Conservation (phyloP, 164 flowering plant species). For the Chimonanthus praecox region DNA sequence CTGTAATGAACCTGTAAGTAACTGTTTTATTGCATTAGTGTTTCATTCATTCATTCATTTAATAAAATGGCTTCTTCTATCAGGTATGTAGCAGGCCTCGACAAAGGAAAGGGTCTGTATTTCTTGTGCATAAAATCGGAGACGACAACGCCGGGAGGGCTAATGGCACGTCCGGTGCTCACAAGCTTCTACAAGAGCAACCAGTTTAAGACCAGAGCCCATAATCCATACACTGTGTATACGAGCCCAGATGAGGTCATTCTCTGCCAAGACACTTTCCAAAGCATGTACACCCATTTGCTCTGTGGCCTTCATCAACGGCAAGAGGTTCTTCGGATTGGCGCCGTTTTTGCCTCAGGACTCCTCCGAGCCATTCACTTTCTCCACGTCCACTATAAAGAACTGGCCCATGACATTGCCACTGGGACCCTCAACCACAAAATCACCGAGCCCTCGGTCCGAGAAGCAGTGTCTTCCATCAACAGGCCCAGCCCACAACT, state of each 20-base stretch:
- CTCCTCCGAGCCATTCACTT: constrained; percentile 43
- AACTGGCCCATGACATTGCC: constrained; percentile 29
- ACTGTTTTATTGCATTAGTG: background rate
- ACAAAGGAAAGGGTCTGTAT: constrained; percentile 41
- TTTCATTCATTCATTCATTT: background rate
- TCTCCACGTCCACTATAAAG: constrained; percentile 33
- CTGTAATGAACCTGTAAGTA: constrained; percentile 41
- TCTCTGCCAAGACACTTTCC: constrained; percentile 41
- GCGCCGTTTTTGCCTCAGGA: constrained; percentile 45
- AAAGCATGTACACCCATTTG: constrained; percentile 49
- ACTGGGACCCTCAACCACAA: constrained; percentile 26
- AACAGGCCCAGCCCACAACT: constrained; percentile 26
- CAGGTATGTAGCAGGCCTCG: constrained; percentile 38
- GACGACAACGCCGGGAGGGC: constrained; percentile 37
- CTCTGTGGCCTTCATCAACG: constrained; percentile 39
- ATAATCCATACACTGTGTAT: constrained; percentile 33
- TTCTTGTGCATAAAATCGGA: constrained; percentile 33
- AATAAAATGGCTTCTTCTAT: background rate
- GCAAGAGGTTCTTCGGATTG: constrained; percentile 33
- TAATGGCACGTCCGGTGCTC: constrained; percentile 35
- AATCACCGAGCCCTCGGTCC: constrained; percentile 26
- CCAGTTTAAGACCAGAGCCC: constrained; percentile 29
- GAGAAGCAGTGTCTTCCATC: constrained; percentile 16
- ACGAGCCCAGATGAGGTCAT: constrained; percentile 47
- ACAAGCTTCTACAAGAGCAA: constrained; percentile 42